phyloP scores from a whole-genome alignment of 2,329 filamentous ascomycete genomes.

The Calonectria henricotiae region DNA sequence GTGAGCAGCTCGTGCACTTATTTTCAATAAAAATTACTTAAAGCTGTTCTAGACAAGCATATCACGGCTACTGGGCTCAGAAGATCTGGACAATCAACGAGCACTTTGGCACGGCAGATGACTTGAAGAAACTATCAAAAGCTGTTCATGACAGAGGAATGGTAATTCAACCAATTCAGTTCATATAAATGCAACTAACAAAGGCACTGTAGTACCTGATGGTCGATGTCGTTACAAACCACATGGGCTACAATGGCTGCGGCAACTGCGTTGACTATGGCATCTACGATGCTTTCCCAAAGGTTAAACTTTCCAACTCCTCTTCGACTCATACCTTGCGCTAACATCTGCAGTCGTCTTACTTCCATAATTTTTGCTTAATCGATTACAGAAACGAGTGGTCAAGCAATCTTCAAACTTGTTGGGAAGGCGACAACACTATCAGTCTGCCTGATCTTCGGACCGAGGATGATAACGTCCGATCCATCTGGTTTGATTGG shows the following conservation, averaged over 20 bases:
- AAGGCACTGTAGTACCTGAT: conserved; percentile 30
- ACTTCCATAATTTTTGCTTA: conserved; percentile 42
- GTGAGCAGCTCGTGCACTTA: conserved; percentile 21
- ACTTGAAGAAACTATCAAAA: conserved; percentile 38
- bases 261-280: conserved; percentile 40
- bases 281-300: conserved; percentile 35
- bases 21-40: not conserved
- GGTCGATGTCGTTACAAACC: conserved; percentile 43
- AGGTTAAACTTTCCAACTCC: not conserved
- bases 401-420: conserved; percentile 38
- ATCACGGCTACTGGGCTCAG: conserved; percentile 43
- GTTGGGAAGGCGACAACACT: conserved; percentile 44
- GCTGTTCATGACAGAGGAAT: conserved; percentile 40
- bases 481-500: conserved; percentile 72
- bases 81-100: conserved; percentile 40
- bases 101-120: conserved; percentile 38
- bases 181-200: not conserved
- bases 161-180: conserved; percentile 1
- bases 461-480: conserved; percentile 68
- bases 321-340: not conserved
- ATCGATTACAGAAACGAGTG: conserved; percentile 41
- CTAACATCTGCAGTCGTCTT: conserved; percentile 32
- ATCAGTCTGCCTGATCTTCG: conserved; percentile 72
- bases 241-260: conserved; percentile 41
- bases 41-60: conserved; percentile 32